These are phyloP conservation scores for Pseudogymnoascus sp. DNA, from an alignment of 2,329 filamentous ascomycete species.

Conservation along the genomic window DNA sequence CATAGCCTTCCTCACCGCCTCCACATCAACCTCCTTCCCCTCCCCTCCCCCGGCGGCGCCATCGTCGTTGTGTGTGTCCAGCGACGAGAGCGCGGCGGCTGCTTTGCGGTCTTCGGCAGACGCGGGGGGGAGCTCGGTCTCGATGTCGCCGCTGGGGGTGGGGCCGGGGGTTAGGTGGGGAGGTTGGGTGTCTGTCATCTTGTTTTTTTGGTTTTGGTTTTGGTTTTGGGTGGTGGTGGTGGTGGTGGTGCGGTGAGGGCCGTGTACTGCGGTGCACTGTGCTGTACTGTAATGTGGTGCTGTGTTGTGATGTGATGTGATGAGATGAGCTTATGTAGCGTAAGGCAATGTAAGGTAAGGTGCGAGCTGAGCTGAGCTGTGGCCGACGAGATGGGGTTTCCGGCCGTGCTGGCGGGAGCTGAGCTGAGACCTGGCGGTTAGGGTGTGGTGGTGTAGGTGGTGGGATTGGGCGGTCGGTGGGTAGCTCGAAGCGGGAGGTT, in stretches of 20 bases:
- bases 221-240: neutral
- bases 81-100: slow-evolving; percentile 61
- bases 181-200: slow-evolving; percentile 58
- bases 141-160: slow-evolving; percentile 44
- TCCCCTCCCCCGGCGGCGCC: slow-evolving; percentile 32
- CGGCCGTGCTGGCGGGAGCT: neutral
- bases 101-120: slow-evolving; percentile 71
- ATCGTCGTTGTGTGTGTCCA: slow-evolving; percentile 46
- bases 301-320: neutral
- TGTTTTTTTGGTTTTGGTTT: slow-evolving; percentile 10
- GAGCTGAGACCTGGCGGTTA: neutral
- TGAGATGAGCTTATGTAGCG: no score
- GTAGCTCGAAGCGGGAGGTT: neutral
- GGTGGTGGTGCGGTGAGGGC: neutral
- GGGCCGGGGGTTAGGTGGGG: slow-evolving; percentile 51
- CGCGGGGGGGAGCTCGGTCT: slow-evolving; percentile 43
- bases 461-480: neutral
- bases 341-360: neutral
- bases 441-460: no score
- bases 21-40: slow-evolving; percentile 46
- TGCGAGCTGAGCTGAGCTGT: neutral
- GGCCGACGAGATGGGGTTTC: neutral
- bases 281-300: neutral
- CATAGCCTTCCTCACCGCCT: slow-evolving; percentile 67
- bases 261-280: neutral